Evolutionary conservation across 1,284 basidiomycete genomes (phyloP), one percentile per base, ranked within the genome.

Genomic region (Sanguinoderma infundibulare): DNA sequence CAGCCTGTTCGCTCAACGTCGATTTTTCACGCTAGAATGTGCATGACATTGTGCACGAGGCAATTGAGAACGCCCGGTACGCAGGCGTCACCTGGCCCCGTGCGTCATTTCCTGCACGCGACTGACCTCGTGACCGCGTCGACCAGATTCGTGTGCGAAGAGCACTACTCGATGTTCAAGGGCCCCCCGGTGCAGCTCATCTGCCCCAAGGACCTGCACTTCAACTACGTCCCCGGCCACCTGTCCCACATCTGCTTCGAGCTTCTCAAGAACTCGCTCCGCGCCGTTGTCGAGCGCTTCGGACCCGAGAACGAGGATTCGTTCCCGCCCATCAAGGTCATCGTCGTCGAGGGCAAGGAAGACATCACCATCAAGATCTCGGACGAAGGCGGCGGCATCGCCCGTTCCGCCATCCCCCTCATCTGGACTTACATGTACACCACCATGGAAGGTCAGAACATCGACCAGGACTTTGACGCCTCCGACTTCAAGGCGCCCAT

Each of bases 361-460:
- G 97, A 99, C 75, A 98, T 99, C 70, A 99, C 97, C 8, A 96
- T 99, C 85, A 99, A 99, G 85, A 98, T 99, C 69, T 88, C 85
- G 24, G 94, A 95, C 75, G 97, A 99, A 74, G 97, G 97, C 10
- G 98, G 97, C 5, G 98, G 98, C 1, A 99, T 99, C 62, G 89
- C 96, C 20, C 80, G 97, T 51, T 94, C 92, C 69, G 97, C 96
- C 0, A 91, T 98, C 35, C 94, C 95, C 5, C 83, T 98, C 56
- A 98, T 98, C 55, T 99, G 97, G 97, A 98, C 96, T 61, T 99
- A 97, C 77, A 97, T 96, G 91, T 99, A 99, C 74, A 99, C 98
- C 36, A 99, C 98, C 2, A 98, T 98, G 87, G 91, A 94, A 72
- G 89, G 88, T 3, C 92, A 95, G 75, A 89, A 87, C 32, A 85